Evolutionary conservation across 345 rosid genomes (phyloP), one percentile per base, ranked within the genome.

Genomic region (Salix purpurea): DNA sequence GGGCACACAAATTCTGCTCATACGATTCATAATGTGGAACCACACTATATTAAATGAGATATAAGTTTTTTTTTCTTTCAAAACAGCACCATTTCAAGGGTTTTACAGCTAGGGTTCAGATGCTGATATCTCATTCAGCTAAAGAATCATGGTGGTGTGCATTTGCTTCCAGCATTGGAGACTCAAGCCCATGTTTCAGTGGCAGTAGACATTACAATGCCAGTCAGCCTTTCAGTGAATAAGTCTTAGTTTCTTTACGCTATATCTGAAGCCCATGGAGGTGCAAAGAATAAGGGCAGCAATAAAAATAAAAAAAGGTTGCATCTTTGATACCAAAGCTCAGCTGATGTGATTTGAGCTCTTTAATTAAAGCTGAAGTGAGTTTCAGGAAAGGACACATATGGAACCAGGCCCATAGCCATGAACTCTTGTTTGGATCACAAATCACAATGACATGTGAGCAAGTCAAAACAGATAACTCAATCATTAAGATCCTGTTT

Each of bases 11-110:
- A 77, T 32, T 69, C 50, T 32, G 42, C 62, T 56, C 10, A 74
- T 61, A 7, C 24, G 34, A 14, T 74, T 48, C 42, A 61, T 67
- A 2, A 7, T 56, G 76, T 68, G 79, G 82, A 75, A 78, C 82
- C 82, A 71, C 77, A 50, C 61, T 5, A 11, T 68, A 7, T 26
- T 50, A 24, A 67, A 52, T 39, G 34, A 23, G 44, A 54, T 18
- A 54, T 9, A 50, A 64, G 1, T 32, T 4, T 40, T 40, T 40
- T 40, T 40, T 40, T 0, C 44, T 9, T 40, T 40, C 44, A 40
- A 10, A 40, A 40, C 44, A 40, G 2, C 44, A 40, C 3, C 13
- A 0, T 10, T 40, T 34, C 37, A 34, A 34, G 37, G 37, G 37
- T 34, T 34, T 34, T 34, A 34, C 37, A 34, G 6, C 36, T 34